Base-by-base conservation (phyloP, 495 filamentous ascomycete species). In the Penicillium cinerascens region DNA sequence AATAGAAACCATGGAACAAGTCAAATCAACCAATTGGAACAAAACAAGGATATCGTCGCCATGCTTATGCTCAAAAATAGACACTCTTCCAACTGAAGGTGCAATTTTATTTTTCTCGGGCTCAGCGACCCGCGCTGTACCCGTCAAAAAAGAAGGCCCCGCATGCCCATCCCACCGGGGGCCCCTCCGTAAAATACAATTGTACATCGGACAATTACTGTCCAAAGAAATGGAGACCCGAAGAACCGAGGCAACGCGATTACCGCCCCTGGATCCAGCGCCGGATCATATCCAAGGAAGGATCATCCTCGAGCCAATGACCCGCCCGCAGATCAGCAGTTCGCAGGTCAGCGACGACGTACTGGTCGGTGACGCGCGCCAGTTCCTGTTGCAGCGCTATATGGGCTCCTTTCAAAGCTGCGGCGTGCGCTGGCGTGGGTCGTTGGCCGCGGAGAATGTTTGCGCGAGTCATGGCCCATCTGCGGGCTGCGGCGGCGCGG, bases 391-490 rank as follows among this genome's bases (percentile, higher is more conserved):
- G 49, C n/a, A 68, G 47, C 9, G 80, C 75, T 16, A 78, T 72
- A 49, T 86, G 82, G 40, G 81, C 69, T 18, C 68, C 71, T 58
- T 82, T 79, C 48, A 95, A 68, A 42, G 82, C 79, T 7, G 78
- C 58, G 23, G 76, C 69, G 59, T 87, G 81, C 41, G 78, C 73
- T 26, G 77, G 67, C 45, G 78, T 78, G 43, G 87, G 80, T 55
- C 75, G 75, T 52, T 82, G 77, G 37, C 87, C 87, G 56, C 82
- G 77, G 22, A 92, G 75, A 40, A 89, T 74, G 33, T 75, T 73
- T 17, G 85, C 78, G 36, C 91, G 81, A 59, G 85, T 81, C 56
- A 89, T 85, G 57, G 88, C 72, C 91, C 91, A 96, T 65, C 88
- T 79, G 59, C 83, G 82, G 17, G 85, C 88, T 13, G 90, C 89